Conservation (phyloP, 805 yeast species). For the Kurtzmaniella cleridarum region DNA sequence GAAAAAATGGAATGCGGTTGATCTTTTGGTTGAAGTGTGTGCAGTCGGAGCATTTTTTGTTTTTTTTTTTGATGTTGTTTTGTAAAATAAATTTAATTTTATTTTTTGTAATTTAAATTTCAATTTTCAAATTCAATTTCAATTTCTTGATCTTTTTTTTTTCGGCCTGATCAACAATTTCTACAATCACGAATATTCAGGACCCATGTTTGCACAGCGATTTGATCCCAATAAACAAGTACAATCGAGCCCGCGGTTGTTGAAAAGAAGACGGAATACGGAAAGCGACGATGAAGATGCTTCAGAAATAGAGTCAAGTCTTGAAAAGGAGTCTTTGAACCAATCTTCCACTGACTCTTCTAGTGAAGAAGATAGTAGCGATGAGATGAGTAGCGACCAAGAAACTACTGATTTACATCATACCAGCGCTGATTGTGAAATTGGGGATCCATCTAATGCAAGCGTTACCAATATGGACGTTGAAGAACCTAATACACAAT, state of each 20-base stretch:
- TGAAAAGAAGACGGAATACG: no score
- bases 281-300: slow-evolving; percentile 3
- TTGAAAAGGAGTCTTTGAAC: no score
- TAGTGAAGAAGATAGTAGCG: slow-evolving; percentile 11
- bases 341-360: slow-evolving; percentile 11
- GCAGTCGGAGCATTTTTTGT: background rate
- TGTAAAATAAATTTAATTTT: background rate
- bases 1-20: slow-evolving; percentile 1
- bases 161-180: background rate
- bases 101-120: no score
- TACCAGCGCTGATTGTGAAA: slow-evolving; percentile 8
- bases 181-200: background rate
- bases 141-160: no score
- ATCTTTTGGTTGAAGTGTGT: slow-evolving; percentile 16
- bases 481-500: slow-evolving; percentile 8
- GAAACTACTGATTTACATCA: slow-evolving; percentile 13
- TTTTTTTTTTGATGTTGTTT: background rate
- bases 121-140: no score
- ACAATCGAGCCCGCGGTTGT: no score
- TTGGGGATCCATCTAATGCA: slow-evolving; percentile 2
- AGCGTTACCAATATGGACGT: slow-evolving; percentile 16
- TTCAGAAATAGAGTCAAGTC: background rate
- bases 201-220: slow-evolving; percentile 57
- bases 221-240: slow-evolving; percentile 43
- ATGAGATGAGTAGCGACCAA: slow-evolving; percentile 7